Evolutionary conservation across 2,329 filamentous ascomycete species (phyloP).

Genomic region (Hysterium pulicare): DNA sequence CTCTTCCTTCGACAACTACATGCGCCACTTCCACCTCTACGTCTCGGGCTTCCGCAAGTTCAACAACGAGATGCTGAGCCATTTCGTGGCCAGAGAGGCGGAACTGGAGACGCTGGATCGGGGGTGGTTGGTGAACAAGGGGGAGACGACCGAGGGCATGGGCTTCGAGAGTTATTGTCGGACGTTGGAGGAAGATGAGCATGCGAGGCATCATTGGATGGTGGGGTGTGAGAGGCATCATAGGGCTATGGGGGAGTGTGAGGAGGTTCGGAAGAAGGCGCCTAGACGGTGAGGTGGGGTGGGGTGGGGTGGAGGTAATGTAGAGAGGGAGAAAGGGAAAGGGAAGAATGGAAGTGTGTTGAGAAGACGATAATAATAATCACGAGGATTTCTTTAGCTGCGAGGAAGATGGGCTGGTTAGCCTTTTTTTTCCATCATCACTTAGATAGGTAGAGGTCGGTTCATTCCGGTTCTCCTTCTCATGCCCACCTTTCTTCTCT

Average conservation of each 20-base stretch:
- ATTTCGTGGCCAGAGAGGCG: constrained; percentile 54
- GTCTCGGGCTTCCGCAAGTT: constrained; percentile 56
- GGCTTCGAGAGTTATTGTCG: constrained; percentile 58
- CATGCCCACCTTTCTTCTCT: no score
- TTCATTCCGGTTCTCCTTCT: no score
- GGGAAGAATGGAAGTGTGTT: no score
- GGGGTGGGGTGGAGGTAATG: no score
- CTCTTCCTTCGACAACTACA: constrained; percentile 50
- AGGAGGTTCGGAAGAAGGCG: constrained; percentile 16
- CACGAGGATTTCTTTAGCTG: no score
- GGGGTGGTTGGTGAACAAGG: constrained; percentile 51
- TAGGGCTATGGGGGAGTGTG: constrained; percentile 45
- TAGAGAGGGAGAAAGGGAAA: no score
- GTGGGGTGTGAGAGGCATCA: constrained; percentile 60
- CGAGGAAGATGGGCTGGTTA: no score
- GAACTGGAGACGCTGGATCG: constrained; percentile 41
- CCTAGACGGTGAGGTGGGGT: no score
- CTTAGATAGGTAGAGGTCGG: no score
- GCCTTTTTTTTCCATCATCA: no score
- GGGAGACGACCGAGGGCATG: constrained; percentile 47
- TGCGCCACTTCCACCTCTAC: constrained; percentile 53
- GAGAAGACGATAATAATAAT: no score
- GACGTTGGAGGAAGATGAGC: constrained; percentile 62
- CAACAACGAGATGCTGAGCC: constrained; percentile 52
- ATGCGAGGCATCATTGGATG: constrained; percentile 60